Conservation (phyloP, 108 stramenopile genomes). For the Chaetoceros tenuissimus region DNA sequence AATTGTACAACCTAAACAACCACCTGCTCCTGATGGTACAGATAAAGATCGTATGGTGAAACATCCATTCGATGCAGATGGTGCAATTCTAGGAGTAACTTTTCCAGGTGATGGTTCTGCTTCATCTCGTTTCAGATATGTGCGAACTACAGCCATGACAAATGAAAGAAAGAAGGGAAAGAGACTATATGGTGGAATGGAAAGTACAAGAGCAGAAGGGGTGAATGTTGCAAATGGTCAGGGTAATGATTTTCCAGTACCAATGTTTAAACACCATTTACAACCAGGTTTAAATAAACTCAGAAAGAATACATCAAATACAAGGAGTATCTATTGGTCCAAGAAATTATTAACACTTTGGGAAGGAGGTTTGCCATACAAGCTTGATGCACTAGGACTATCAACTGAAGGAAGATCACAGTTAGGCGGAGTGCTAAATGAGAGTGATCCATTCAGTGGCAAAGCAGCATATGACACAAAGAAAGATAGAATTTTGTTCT, state of each 20-base stretch:
- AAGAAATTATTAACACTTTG: constrained; percentile 63
- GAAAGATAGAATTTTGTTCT: constrained; percentile 61
- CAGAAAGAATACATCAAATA: constrained; percentile 77
- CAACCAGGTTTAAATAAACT: constrained; percentile 69
- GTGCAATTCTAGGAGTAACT: constrained; percentile 66
- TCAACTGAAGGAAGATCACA: constrained; percentile 73
- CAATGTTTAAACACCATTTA: constrained; percentile 70
- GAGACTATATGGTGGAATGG: constrained; percentile 70
- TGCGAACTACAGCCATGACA: constrained; percentile 70
- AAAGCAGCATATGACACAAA: constrained; percentile 48
- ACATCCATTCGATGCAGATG: constrained; percentile 81
- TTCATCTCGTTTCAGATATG: constrained; percentile 50
- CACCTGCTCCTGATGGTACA: constrained; percentile 65
- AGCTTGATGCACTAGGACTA: constrained; percentile 64
- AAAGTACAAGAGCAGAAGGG: constrained; percentile 52
- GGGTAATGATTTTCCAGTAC: constrained; percentile 63
- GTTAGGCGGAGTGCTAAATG: constrained; percentile 70
- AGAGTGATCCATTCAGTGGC: constrained; percentile 51
- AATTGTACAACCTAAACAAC: constrained; percentile 67
- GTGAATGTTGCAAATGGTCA: constrained; percentile 10
- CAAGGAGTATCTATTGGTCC: constrained; percentile 62
- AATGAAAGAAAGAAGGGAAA: constrained; percentile 78
- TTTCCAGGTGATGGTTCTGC: constrained; percentile 37
- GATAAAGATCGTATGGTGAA: constrained; percentile 62
- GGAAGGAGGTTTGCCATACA: constrained; percentile 80